phyloP scores from a whole-genome alignment of 2,329 filamentous ascomycete species.

The Pseudopithomyces chartarum region DNA sequence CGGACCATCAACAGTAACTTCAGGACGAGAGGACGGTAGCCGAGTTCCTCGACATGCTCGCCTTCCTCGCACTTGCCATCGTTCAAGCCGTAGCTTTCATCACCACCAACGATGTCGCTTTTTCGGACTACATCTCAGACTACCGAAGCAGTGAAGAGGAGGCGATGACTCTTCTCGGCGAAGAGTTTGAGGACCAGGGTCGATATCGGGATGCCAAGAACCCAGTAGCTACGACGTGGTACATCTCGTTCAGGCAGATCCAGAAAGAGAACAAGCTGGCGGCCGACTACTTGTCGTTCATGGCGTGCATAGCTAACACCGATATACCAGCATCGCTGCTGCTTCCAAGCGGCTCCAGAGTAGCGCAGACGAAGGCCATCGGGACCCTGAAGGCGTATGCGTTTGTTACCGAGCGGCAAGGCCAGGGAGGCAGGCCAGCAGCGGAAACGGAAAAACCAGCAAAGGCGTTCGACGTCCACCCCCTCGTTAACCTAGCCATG shows the following conservation, averaged over 20 bases:
- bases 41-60: conserved; percentile 33
- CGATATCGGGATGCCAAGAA: conserved; percentile 36
- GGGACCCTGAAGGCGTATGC: conserved; percentile 40
- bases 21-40: conserved; percentile 5
- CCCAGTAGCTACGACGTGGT: conserved; percentile 42
- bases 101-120: conserved; percentile 19
- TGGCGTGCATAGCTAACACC: conserved; percentile 38
- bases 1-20: conserved; percentile 1
- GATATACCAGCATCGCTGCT: conserved; percentile 43
- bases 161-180: conserved; percentile 30
- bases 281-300: conserved; percentile 38
- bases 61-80: conserved; percentile 19
- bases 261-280: conserved; percentile 32
- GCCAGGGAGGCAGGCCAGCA: not conserved
- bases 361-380: conserved; percentile 32
- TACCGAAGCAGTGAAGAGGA: conserved; percentile 28
- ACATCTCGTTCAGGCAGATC: conserved; percentile 42
- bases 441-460: conserved; percentile 4
- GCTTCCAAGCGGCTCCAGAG: conserved; percentile 19
- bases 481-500: conserved; percentile 43
- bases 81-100: conserved; percentile 36
- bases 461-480: conserved; percentile 34
- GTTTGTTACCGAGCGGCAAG: conserved; percentile 27
- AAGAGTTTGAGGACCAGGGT: conserved; percentile 37
- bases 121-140: conserved; percentile 9